Evolutionary conservation across 441 rosid species (phyloP).

Genomic region (Cnidoscolus chayamansa): DNA sequence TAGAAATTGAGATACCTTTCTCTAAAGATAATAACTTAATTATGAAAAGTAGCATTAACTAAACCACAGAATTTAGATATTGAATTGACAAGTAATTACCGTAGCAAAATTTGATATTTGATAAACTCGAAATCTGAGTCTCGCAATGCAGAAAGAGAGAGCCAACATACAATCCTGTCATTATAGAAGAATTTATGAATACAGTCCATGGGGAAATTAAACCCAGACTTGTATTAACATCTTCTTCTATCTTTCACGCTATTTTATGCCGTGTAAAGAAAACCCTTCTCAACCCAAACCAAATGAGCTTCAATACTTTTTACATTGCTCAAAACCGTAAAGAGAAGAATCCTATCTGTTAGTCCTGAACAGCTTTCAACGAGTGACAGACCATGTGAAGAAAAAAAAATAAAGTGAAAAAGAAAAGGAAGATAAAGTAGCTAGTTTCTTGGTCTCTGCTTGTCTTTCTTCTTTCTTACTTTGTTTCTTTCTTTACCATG

Average conservation of each 20-base stretch:
- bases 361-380: conserved; percentile 49
- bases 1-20: too few species aligned
- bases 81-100: too few species aligned
- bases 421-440: conserved; percentile 25
- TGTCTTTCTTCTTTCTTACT: not conserved
- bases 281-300: conserved; percentile 37
- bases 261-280: not conserved
- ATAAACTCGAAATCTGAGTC: not conserved
- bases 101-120: not conserved
- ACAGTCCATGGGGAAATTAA: conserved; percentile 30
- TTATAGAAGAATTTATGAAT: conserved; percentile 53
- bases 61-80: too few species aligned
- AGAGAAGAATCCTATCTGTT: conserved; percentile 36
- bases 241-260: conserved; percentile 42
- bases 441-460: conserved; percentile 13
- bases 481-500: conserved; percentile 51
- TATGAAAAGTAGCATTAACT: too few species aligned
- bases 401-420: conserved; percentile 10
- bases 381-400: conserved; percentile 31
- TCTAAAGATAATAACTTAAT: too few species aligned
- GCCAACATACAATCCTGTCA: conserved; percentile 27
- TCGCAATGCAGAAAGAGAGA: conserved; percentile 4
- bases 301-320: conserved; percentile 35
- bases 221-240: conserved; percentile 38
- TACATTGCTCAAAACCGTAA: conserved; percentile 25